These are phyloP conservation scores for Cadophora luteo-olivacea DNA, from an alignment of 2,329 filamentous ascomycete species.

Conservation along the genomic window DNA sequence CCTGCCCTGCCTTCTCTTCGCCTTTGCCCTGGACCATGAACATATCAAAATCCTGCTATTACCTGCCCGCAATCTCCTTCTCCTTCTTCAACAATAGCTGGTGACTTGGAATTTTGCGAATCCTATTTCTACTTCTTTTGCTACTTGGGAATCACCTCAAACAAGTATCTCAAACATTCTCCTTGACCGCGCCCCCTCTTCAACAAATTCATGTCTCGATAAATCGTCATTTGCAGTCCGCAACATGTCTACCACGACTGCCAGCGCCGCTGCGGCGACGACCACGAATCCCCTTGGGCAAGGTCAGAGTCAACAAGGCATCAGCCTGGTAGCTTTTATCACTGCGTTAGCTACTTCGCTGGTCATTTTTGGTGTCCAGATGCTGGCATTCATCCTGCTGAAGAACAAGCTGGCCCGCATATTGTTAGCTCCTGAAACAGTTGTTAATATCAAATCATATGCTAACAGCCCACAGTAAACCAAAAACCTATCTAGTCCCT, in stretches of 20 bases:
- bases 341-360: constrained; percentile 43
- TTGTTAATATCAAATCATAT: background rate
- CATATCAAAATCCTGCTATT: constrained; percentile 17
- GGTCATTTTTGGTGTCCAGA: constrained; percentile 51
- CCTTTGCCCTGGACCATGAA: constrained; percentile 13
- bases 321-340: constrained; percentile 43
- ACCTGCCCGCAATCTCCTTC: background rate
- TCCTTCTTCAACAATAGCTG: background rate
- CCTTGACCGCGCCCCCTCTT: background rate
- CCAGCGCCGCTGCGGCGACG: constrained; percentile 16
- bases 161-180: background rate
- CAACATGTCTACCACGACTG: constrained; percentile 21
- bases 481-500: constrained; percentile 84
- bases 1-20: background rate
- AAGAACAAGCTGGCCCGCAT: constrained; percentile 82
- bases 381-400: constrained; percentile 76
- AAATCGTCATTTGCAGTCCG: constrained; percentile 7
- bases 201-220: constrained; percentile 19
- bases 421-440: constrained; percentile 63
- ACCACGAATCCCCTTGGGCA: constrained; percentile 23
- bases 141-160: background rate
- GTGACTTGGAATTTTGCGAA: background rate
- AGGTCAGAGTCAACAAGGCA: constrained; percentile 40
- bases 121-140: background rate
- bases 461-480: constrained; percentile 61